These are phyloP conservation scores for Pythium grandisporangium DNA, from an alignment of 352 stramenopile genomes.

Conservation along the genomic window DNA sequence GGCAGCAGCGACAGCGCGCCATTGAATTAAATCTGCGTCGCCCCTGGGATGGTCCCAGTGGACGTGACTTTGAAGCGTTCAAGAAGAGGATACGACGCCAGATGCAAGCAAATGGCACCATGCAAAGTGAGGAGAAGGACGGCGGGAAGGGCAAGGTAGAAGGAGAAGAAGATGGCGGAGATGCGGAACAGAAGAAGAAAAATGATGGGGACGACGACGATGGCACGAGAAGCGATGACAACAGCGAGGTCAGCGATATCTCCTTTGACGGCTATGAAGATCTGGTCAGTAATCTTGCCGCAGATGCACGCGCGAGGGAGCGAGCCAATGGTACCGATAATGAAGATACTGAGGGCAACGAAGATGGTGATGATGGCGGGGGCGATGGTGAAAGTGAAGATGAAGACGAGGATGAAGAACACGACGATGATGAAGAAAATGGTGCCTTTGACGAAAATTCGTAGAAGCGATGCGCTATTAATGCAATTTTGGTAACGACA, in stretches of 20 bases:
- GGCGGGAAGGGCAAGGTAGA: too few species aligned
- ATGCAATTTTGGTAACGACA: too few species aligned
- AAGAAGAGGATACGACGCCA: conserved; percentile 34
- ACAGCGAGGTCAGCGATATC: conserved; percentile 72
- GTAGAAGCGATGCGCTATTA: too few species aligned
- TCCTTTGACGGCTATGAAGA: conserved; percentile 59
- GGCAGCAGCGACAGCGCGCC: conserved; percentile 52
- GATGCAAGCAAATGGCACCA: conserved; percentile 19
- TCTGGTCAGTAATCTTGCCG: conserved; percentile 21
- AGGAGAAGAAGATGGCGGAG: conserved; percentile 8
- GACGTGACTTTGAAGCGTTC: conserved; percentile 50
- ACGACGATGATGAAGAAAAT: conserved; percentile 18
- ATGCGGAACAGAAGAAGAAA: conserved; percentile 6
- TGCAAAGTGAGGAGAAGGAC: conserved; percentile 12
- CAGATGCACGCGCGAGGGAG: background rate
- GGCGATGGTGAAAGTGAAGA: conserved; percentile 16
- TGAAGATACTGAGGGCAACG: background rate
- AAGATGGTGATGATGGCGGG: conserved; percentile 7
- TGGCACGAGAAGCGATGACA: too few species aligned
- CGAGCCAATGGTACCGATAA: background rate
- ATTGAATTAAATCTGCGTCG: conserved; percentile 44
- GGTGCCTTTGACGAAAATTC: too few species aligned
- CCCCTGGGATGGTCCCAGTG: conserved; percentile 55
- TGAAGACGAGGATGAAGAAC: conserved; percentile 28
- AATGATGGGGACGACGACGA: too few species aligned